Evolutionary conservation across 306 rosid genomes (phyloP), one percentile per base, ranked within the genome.

Genomic region (Luffa aegyptiaca): DNA sequence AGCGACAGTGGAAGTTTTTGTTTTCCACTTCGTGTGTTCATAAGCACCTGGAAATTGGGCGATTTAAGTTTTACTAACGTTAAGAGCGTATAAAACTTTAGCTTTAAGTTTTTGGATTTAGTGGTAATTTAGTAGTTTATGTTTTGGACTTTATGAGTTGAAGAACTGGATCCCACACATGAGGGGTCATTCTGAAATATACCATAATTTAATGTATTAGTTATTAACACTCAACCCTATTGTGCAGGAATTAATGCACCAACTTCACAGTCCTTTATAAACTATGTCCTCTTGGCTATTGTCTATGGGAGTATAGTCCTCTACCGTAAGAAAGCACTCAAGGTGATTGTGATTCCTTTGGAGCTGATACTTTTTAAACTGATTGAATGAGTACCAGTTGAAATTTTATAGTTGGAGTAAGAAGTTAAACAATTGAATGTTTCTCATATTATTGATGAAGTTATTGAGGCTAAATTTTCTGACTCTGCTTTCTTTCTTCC

Each of bases 201-300:
- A 41, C 6, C 48, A 39, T n/a, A 39, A 59, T 57, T 57, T n/a
- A 37, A 17, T 18, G 61, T 33, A 45, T 48, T 48, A 16, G 39
- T 73, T 26, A 73, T 33, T 73, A 8, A 49, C 35, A 52, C 9
- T 62, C n/a, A 8, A 36, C 49, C 17, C 17, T 65, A 18, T 41
- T 72, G 16, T 16, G 64, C 39, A 93, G 98, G 98, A 86, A 90
- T 91, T 45, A 86, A 93, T 83, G 97, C 89, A 55, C 96, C 98
- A 80, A 91, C 98, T 73, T 93, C 98, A 13, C 95, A 93, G 84
- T 93, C 99, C 0, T 91, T 95, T 76, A 86, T 91, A 33, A 95
- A 95, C 87, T 95, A 95, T 79, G 91, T 91, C 39, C 83, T 95
- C 51, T 80, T 95, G 91, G 91, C 88, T 36, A 64, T 93, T 86